Evolutionary conservation across 495 filamentous ascomycete species (phyloP), one percentile per base, ranked within the genome.

Genomic region (Trichoderma gamsii): DNA sequence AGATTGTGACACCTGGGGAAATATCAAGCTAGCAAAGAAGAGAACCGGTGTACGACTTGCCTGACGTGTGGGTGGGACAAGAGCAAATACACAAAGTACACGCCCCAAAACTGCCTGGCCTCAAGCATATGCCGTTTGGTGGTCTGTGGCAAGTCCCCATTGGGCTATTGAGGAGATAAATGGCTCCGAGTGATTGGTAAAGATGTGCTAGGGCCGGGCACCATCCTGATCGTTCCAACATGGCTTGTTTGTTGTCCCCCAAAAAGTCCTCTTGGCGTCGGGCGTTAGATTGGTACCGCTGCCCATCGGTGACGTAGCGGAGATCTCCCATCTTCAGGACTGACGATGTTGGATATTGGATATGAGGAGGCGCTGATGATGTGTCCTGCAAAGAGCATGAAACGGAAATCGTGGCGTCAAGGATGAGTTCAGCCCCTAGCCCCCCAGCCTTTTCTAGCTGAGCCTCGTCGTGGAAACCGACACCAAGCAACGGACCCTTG

Each of bases 71-170:
- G 56, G 56, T 61, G 56, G 56, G 56, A 61, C 56, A 61, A 25
- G 56, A 32, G 27, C 25, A 61, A 32, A 61, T 27, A 61, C 56
- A 18, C 52, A 61, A n/a, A n/a, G n/a, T 29, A 29, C 29, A 29
- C 29, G 29, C 56, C 23, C 56, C 56, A 23, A 25, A 61, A 25
- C 56, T 61, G 13, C 16, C 16, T 25, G 56, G 56, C 23, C 7
- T 61, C 25, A 61, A 52, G 56, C 56, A 61, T 61, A 61, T 61
- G 56, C 56, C 56, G 23, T 61, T 32, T 61, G 56, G 56, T 61
- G 56, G 56, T 32, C 56, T 61, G 56, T 61, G 56, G 56, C 56
- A 61, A 61, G 56, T 61, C 56, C 56, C 29, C 56, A 61, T 61
- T 61, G 56, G 56, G 56, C 27, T 61, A 32, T 23, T 61, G 56